phyloP scores from a whole-genome alignment of 2,329 filamentous ascomycete species.

The Stagonosporopsis chrysanthemi region DNA sequence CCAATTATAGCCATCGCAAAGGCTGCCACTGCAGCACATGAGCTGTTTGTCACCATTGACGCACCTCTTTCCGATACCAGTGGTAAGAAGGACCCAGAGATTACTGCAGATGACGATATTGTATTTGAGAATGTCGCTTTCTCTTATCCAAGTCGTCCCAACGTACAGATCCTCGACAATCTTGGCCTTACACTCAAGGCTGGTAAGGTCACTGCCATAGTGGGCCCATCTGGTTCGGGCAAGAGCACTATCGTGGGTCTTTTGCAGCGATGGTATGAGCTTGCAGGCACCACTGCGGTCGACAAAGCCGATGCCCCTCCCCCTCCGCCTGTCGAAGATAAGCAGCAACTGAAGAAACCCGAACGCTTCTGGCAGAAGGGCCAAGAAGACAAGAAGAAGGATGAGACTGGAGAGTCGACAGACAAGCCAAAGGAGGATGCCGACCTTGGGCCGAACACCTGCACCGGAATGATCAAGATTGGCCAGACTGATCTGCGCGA shows the following conservation, averaged over 20 bases:
- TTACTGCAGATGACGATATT: slow-evolving; percentile 46
- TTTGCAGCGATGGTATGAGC: slow-evolving; percentile 75
- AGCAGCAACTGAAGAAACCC: slow-evolving; percentile 19
- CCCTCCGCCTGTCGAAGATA: background rate
- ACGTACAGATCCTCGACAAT: slow-evolving; percentile 68
- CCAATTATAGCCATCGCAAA: slow-evolving; percentile 47
- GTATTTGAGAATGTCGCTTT: slow-evolving; percentile 46
- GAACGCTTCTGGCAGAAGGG: slow-evolving; percentile 23
- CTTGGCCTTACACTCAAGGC: slow-evolving; percentile 66
- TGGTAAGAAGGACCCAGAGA: slow-evolving; percentile 46
- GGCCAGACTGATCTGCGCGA: slow-evolving; percentile 38
- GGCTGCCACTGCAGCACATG: slow-evolving; percentile 45
- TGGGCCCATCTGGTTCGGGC: slow-evolving; percentile 75
- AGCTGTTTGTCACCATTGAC: slow-evolving; percentile 49
- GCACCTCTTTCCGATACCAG: slow-evolving; percentile 36
- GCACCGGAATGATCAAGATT: slow-evolving; percentile 42
- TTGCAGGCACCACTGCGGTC: slow-evolving; percentile 45
- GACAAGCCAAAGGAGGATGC: slow-evolving; percentile 22
- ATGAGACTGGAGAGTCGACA: background rate
- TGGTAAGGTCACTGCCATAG: slow-evolving; percentile 75
- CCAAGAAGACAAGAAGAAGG: slow-evolving; percentile 2
- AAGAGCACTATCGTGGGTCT: slow-evolving; percentile 78
- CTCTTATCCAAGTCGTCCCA: slow-evolving; percentile 58
- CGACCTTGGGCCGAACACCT: slow-evolving; percentile 40
- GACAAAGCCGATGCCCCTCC: slow-evolving; percentile 10